Conservation (phyloP, 2,329 filamentous ascomycete genomes). For the Fusarium pseudograminearum region DNA sequence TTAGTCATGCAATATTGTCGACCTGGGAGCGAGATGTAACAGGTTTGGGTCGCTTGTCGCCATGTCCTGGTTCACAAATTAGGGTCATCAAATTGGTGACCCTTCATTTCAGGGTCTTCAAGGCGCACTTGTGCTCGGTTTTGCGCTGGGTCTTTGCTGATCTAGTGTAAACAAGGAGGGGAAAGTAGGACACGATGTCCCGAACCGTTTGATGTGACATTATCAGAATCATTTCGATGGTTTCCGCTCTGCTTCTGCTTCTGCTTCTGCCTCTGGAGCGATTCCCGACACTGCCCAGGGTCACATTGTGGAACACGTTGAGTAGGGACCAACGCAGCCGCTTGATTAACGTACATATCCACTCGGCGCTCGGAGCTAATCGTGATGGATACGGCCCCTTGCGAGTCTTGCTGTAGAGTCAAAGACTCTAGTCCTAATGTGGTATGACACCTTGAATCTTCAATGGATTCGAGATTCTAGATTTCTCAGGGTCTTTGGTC, state of each 20-base stretch:
- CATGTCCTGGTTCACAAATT: constrained; percentile 32
- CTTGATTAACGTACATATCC: constrained; percentile 31
- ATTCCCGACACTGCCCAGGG: constrained; percentile 1
- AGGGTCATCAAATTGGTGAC: constrained; percentile 28
- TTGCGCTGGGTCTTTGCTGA: background rate
- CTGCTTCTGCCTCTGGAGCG: background rate
- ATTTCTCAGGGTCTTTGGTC: constrained; percentile 30
- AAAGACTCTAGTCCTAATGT: constrained; percentile 30
- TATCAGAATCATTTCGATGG: background rate
- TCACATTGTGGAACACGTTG: constrained; percentile 14
- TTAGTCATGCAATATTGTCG: constrained; percentile 16
- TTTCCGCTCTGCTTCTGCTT: background rate
- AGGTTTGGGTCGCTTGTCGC: constrained; percentile 27
- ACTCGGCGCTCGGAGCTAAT: constrained; percentile 34
- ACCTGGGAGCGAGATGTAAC: constrained; percentile 26
- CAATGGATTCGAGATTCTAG: constrained; percentile 15
- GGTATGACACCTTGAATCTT: constrained; percentile 21
- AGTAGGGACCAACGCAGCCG: constrained; percentile 34
- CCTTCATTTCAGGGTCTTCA: constrained; percentile 24
- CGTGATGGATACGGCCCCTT: constrained; percentile 29
- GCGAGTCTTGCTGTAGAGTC: constrained; percentile 1
- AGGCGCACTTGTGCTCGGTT: background rate
- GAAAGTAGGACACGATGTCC: background rate
- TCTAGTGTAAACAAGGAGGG: background rate
- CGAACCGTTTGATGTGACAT: background rate